These are phyloP conservation scores for Leishmania lainsoni DNA, from an alignment of 208 protist genomes.

Conservation along the genomic window DNA sequence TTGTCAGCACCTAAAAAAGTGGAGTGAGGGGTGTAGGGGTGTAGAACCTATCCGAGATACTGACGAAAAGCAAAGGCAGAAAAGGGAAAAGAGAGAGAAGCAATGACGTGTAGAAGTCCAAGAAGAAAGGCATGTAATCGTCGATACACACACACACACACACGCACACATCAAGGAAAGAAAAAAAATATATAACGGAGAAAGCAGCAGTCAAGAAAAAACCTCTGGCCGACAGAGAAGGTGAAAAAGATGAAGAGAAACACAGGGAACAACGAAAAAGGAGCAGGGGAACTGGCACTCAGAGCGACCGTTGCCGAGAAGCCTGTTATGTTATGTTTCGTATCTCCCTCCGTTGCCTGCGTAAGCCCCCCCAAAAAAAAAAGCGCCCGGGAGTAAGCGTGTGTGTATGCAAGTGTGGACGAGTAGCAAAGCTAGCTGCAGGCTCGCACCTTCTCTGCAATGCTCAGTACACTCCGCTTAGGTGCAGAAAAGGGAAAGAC, in stretches of 20 bases:
- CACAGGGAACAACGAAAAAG: neutral
- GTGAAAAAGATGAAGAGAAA: neutral
- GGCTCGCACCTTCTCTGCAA: neutral
- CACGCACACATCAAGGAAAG: neutral
- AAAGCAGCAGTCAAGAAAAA: conserved; percentile 1
- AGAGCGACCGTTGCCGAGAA: neutral
- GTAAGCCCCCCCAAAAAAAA: neutral
- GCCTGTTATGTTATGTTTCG: neutral
- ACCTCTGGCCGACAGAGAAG: neutral
- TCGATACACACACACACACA: neutral
- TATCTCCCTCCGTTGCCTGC: neutral
- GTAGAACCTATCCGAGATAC: neutral
- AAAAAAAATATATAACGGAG: neutral
- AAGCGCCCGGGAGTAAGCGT: neutral
- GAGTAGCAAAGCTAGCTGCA: neutral
- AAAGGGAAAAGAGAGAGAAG: conserved; percentile 7
- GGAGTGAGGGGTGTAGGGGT: neutral
- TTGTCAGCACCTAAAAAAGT: neutral
- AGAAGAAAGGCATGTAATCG: neutral
- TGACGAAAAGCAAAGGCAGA: neutral
- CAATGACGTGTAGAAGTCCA: neutral
- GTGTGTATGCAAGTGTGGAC: neutral
- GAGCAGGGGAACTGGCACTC: neutral
- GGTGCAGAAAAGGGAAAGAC: neutral
- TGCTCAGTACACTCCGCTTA: neutral